Percentiles rank a stretch among this genome's conserved stretches.
Conservation (phyloP, 495 filamentous ascomycete genomes). For the Tuber calosporum region DNA sequence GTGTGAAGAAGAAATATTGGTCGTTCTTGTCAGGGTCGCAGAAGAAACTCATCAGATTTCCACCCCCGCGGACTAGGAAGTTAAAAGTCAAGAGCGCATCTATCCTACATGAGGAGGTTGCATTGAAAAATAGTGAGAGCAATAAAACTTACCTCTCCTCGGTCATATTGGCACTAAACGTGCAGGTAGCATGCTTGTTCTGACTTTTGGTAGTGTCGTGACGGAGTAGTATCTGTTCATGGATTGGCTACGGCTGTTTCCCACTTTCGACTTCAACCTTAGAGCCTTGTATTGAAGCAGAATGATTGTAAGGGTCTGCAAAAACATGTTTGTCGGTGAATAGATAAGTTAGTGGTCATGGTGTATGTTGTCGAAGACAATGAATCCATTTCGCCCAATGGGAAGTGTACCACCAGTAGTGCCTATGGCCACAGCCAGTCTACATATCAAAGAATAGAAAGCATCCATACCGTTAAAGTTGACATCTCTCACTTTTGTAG, state of each 20-base stretch:
- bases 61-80: slow-evolving; percentile 26
- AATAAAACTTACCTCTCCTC: slow-evolving; percentile 17
- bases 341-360: background rate
- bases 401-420: slow-evolving; percentile 29
- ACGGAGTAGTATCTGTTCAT: background rate
- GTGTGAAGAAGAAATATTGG: slow-evolving; percentile 24
- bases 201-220: background rate
- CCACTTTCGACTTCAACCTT: slow-evolving; percentile 27
- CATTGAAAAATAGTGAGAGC: background rate
- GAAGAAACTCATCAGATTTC: slow-evolving; percentile 27
- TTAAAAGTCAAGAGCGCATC: slow-evolving; percentile 22
- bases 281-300: slow-evolving; percentile 27
- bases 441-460: background rate
- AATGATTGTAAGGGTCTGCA: slow-evolving; percentile 22
- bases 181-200: slow-evolving; percentile 22
- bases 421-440: slow-evolving; percentile 10
- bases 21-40: slow-evolving; percentile 9
- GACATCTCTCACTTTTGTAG: slow-evolving; percentile 30
- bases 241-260: slow-evolving; percentile 22
- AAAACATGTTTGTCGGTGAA: slow-evolving; percentile 13
- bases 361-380: slow-evolving; percentile 19
- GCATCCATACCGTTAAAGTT: slow-evolving; percentile 27
- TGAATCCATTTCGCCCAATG: slow-evolving; percentile 26
- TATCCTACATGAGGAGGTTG: background rate
- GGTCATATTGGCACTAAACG: slow-evolving; percentile 9